Evolutionary conservation across 805 yeast genomes (phyloP).

Genomic region (Candida coquimbonensis): DNA sequence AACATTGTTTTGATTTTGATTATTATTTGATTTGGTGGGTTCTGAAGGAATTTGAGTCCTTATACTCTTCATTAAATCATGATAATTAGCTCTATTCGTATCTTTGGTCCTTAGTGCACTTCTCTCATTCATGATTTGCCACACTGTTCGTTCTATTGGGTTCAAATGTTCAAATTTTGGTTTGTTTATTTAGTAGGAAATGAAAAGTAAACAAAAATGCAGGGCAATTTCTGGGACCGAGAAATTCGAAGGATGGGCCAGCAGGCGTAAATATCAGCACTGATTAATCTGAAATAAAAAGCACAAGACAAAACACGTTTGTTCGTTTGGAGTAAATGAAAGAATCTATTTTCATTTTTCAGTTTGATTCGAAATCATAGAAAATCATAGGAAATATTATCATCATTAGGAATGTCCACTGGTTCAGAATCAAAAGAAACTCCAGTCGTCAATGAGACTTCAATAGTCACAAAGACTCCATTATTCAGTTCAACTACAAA

Average conservation of each 20-base stretch:
- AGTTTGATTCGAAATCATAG: too few species aligned
- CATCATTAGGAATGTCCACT: too few species aligned
- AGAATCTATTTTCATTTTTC: background rate
- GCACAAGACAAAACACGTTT: background rate
- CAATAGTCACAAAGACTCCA: background rate
- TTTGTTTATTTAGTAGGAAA: background rate
- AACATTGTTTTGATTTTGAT: too few species aligned
- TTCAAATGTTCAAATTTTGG: background rate
- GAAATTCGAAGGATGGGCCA: background rate
- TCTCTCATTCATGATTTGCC: background rate
- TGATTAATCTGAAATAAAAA: background rate
- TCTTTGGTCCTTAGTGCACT: background rate
- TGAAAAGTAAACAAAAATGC: constrained; percentile 1
- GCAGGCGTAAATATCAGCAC: background rate
- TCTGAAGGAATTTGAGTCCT: too few species aligned
- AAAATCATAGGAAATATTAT: too few species aligned
- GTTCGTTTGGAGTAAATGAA: background rate
- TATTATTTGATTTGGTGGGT: too few species aligned
- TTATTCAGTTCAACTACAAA: constrained; percentile 1
- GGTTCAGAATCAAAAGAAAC: too few species aligned
- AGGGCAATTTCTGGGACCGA: background rate
- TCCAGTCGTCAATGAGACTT: too few species aligned
- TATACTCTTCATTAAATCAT: too few species aligned
- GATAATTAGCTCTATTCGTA: background rate
- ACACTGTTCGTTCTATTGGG: too few species aligned